Percentiles rank a stretch among this genome's conserved stretches.
These are phyloP conservation scores for Metschnikowia proteae DNA, from an alignment of 805 yeast species.

Conservation along the genomic window DNA sequence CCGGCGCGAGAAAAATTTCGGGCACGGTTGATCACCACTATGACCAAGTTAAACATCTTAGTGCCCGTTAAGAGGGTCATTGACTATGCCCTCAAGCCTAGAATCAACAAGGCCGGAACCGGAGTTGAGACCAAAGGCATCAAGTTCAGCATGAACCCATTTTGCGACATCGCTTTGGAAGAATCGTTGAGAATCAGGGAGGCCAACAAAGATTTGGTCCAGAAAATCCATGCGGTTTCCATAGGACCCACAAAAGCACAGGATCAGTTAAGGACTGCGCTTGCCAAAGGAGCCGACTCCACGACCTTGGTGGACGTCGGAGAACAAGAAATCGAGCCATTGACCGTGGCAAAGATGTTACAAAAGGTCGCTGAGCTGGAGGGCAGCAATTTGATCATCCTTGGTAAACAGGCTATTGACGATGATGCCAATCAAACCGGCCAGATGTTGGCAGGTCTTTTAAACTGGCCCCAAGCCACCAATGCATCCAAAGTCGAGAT, in stretches of 20 bases:
- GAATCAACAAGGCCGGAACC: constrained; percentile 79
- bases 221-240: constrained; percentile 83
- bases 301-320: constrained; percentile 80
- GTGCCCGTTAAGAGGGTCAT: constrained; percentile 95
- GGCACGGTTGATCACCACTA: constrained; percentile 6
- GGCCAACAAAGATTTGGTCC: constrained; percentile 62
- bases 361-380: constrained; percentile 67
- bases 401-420: constrained; percentile 97
- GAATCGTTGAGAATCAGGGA: constrained; percentile 83
- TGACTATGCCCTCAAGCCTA: constrained; percentile 89
- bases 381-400: constrained; percentile 70
- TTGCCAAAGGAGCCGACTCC: constrained; percentile 92
- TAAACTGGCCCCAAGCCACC: constrained; percentile 96
- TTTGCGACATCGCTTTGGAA: constrained; percentile 96
- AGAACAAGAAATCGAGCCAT: constrained; percentile 74
- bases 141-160: constrained; percentile 91
- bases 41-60: constrained; percentile 59
- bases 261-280: constrained; percentile 81
- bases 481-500: constrained; percentile 83
- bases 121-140: constrained; percentile 87
- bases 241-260: constrained; percentile 86
- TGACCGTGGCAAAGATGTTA: constrained; percentile 83
- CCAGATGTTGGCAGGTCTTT: constrained; percentile 89
- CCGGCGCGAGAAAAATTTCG: constrained; percentile 7
- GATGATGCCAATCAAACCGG: constrained; percentile 95